These are phyloP conservation scores for Myrmaecium sp. DNA, from an alignment of 2,329 filamentous ascomycete genomes.

Conservation along the genomic window DNA sequence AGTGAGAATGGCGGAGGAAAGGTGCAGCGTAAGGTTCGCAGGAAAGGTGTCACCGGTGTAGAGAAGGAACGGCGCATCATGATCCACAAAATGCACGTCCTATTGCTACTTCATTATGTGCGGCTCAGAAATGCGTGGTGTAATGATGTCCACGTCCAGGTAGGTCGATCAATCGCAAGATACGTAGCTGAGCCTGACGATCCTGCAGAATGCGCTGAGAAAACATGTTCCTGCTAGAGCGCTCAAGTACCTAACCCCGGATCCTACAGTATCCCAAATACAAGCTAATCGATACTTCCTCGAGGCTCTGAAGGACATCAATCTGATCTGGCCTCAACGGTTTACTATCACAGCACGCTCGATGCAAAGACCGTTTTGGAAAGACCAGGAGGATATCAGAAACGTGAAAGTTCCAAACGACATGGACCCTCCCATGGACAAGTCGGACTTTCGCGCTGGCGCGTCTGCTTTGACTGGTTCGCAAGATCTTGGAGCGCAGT, in stretches of 20 bases:
- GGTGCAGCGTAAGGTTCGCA: constrained; percentile 18
- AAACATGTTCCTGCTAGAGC: constrained; percentile 49
- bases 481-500: constrained; percentile 72
- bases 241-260: constrained; percentile 50
- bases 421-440: constrained; percentile 51
- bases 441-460: constrained; percentile 54
- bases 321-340: constrained; percentile 47
- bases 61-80: constrained; percentile 49
- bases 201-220: constrained; percentile 9
- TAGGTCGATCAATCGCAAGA: constrained; percentile 8
- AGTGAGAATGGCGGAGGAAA: constrained; percentile 14
- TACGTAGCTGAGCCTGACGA: too few species aligned
- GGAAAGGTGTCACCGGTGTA: constrained; percentile 36
- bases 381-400: constrained; percentile 16
- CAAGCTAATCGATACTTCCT: constrained; percentile 60
- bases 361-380: constrained; percentile 55
- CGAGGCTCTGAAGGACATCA: constrained; percentile 56
- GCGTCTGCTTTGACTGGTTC: constrained; percentile 60
- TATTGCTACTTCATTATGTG: constrained; percentile 67
- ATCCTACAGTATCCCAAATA: constrained; percentile 52
- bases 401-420: constrained; percentile 43
- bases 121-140: constrained; percentile 76
- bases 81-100: constrained; percentile 71
- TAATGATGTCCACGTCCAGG: constrained; percentile 56
- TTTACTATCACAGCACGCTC: constrained; percentile 55